Evolutionary conservation across 2,329 filamentous ascomycete genomes (phyloP).

Genomic region (Didymella keratinophila): DNA sequence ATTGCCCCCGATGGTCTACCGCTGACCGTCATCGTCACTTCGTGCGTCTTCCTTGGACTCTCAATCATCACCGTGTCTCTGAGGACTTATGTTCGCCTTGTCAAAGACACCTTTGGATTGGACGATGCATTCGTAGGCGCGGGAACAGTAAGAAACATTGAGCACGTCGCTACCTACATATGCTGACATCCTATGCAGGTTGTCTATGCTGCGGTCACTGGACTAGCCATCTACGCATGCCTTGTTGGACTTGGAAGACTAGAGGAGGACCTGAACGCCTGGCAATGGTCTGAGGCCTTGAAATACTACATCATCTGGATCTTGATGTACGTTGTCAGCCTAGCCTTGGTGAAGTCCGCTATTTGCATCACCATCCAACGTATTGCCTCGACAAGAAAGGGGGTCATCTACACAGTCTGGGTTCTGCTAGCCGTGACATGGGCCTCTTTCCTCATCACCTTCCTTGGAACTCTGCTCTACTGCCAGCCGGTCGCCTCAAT

Average conservation of each 20-base stretch:
- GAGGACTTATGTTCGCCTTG: constrained; percentile 27
- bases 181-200: constrained; percentile 16
- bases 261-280: constrained; percentile 28
- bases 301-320: constrained; percentile 41
- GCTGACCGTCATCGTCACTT: constrained; percentile 28
- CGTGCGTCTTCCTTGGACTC: constrained; percentile 26
- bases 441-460: constrained; percentile 34
- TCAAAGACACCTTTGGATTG: constrained; percentile 26
- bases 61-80: constrained; percentile 28
- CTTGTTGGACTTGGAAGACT: constrained; percentile 32
- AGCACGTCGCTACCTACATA: background rate
- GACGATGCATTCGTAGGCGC: constrained; percentile 30
- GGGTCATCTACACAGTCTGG: constrained; percentile 27
- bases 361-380: constrained; percentile 37
- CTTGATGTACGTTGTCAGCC: constrained; percentile 33
- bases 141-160: constrained; percentile 23
- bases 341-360: constrained; percentile 35
- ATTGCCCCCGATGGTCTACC: constrained; percentile 28
- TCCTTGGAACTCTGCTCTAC: constrained; percentile 31
- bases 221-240: constrained; percentile 26
- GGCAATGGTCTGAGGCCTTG: constrained; percentile 30
- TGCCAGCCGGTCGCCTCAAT: constrained; percentile 29
- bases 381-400: constrained; percentile 31
- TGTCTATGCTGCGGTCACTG: constrained; percentile 23
- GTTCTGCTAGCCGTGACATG: constrained; percentile 28